Percentiles rank a stretch among this genome's conserved stretches.
phyloP scores from a whole-genome alignment of 1,139 yeast species.

The Debaryomyces nepalensis region DNA sequence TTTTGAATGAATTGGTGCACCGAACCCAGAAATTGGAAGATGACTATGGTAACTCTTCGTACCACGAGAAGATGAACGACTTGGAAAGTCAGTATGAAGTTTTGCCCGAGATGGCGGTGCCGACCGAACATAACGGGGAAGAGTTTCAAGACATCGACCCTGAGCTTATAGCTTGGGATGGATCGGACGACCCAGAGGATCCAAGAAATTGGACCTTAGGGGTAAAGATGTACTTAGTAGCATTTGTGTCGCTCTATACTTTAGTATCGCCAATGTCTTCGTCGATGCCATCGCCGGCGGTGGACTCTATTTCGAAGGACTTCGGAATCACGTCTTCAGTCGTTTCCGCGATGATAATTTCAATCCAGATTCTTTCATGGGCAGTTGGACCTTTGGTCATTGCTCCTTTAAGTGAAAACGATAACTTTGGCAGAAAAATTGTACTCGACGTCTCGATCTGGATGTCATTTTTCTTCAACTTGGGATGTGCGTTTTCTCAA shows the following conservation, averaged over 20 bases:
- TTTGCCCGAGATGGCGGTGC: constrained; percentile 10
- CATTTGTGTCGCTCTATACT: constrained; percentile 46
- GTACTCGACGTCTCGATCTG: constrained; percentile 44
- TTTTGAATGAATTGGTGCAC: constrained; percentile 40
- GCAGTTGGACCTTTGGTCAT: constrained; percentile 50
- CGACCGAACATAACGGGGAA: constrained; percentile 33
- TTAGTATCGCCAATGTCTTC: constrained; percentile 53
- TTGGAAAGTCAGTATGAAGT: constrained; percentile 8
- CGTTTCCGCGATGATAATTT: constrained; percentile 44
- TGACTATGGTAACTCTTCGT: background rate
- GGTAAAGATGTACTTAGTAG: constrained; percentile 35
- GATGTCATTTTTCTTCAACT: constrained; percentile 41
- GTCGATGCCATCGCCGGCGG: constrained; percentile 50
- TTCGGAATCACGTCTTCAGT: constrained; percentile 38
- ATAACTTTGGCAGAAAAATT: constrained; percentile 44
- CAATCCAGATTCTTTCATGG: constrained; percentile 53
- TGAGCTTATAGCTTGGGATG: constrained; percentile 49
- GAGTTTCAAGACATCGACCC: constrained; percentile 46
- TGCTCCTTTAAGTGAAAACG: constrained; percentile 52
- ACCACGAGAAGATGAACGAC: background rate
- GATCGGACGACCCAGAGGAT: constrained; percentile 41
- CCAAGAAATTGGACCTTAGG: constrained; percentile 44
- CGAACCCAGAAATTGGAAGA: constrained; percentile 22
- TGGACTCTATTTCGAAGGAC: constrained; percentile 37
- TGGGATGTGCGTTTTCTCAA: constrained; percentile 47